Base-by-base conservation (phyloP, 2,329 filamentous ascomycete genomes). In the Colletotrichum liaoningense region DNA sequence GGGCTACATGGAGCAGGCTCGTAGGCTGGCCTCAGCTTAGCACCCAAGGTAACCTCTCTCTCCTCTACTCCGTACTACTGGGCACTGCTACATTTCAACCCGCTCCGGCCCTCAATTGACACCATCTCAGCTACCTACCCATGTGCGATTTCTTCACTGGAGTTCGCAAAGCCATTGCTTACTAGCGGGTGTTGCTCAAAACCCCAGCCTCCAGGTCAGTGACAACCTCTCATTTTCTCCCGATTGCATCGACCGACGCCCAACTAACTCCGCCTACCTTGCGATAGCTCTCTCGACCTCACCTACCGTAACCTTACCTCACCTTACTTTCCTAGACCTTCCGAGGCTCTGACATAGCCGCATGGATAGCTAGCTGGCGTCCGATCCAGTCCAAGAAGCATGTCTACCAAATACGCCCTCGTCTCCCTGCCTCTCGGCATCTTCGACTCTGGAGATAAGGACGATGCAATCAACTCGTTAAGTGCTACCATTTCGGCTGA, bases 361-460 rank as follows among this genome's bases (percentile, higher is more conserved):
- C 56, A 72, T 71, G 67, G 67, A 62, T 52, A 60, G 46, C 28
- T 71, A 65, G 56, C 19, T n/a, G 5, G 33, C 30, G 35, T 55
- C 35, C 55, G 16, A 68, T 26, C 16, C 35, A 46, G 24, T 26
- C 26, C 24, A 14, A 28, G 26, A 58, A 72, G 59, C 75, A 89
- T 88, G 87, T 81, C 86, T 67, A 82, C 84, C 77, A 95, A 91
- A 80, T 98, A 97, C 87, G 90, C 95, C 78, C 90, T 98, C 80
- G 89, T 98, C 78, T 98, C 97, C 75, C 90, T 99, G 75, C 97
- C 97, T 73, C 92, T 94, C 77, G 94, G 94, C 72, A 95, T 96
- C 82, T 93, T 95, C 80, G 93, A 95, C 77, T 93, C 94, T 63
- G 90, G 91, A 84, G 91, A 96, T 84, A 89, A 89, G 79, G 93